A percentile compares a stretch with the other conserved stretches of the same genome.
Conservation (phyloP, 169 alveolate genomes). For the Babesia bovis region DNA sequence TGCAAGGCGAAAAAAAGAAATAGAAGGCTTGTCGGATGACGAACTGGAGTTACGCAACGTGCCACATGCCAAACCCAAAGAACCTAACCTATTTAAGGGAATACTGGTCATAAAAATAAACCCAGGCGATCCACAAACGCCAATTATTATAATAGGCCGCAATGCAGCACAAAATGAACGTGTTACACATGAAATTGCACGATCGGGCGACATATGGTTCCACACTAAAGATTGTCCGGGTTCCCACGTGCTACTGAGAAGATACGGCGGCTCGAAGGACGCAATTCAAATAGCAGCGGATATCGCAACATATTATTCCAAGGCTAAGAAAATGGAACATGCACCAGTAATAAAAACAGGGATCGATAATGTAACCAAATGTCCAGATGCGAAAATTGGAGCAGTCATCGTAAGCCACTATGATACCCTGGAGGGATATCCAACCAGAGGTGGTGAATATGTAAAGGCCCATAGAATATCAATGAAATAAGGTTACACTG, state of each 20-base stretch:
- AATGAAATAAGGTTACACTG: neutral
- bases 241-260: constrained; percentile 72
- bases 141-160: constrained; percentile 72
- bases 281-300: constrained; percentile 77
- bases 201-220: constrained; percentile 73
- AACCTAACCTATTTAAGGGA: constrained; percentile 68
- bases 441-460: constrained; percentile 39
- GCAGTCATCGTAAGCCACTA: constrained; percentile 71
- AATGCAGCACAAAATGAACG: constrained; percentile 76
- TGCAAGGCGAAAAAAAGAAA: neutral
- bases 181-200: constrained; percentile 70
- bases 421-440: constrained; percentile 63
- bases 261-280: constrained; percentile 60
- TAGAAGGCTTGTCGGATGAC: constrained; percentile 22
- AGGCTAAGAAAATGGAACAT: constrained; percentile 46
- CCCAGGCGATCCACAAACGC: constrained; percentile 68
- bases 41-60: constrained; percentile 44
- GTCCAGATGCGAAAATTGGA: constrained; percentile 66
- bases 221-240: constrained; percentile 79
- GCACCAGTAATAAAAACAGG: constrained; percentile 67
- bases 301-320: constrained; percentile 73
- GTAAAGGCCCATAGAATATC: constrained; percentile 36
- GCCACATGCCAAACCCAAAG: constrained; percentile 54
- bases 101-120: constrained; percentile 61
- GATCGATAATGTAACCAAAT: constrained; percentile 66